Base-by-base conservation (phyloP, 2,329 filamentous ascomycete genomes). In the Fusarium illudens region DNA sequence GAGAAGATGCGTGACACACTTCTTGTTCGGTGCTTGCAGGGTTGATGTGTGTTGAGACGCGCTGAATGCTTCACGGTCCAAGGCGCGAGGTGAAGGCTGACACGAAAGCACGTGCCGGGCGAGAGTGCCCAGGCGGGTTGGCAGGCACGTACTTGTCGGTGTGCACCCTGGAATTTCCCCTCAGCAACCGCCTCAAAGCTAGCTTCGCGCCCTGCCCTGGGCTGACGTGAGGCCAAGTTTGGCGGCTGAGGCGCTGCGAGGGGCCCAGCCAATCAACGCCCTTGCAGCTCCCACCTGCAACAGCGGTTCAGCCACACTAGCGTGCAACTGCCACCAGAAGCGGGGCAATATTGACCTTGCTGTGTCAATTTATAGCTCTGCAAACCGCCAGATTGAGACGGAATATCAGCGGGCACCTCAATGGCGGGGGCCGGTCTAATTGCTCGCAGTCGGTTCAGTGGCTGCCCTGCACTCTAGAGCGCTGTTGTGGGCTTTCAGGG, bases 81-180 rank as follows among this genome's bases (percentile, higher is more conserved):
- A 6, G 49, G 46, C 53, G 39, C 48, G 59, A 42, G 39, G 29
- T 6, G 29, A 48, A 39, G 36, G 36, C 52, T 61, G 55, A 73
- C 72, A 70, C 72, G 72, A 73, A 54, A 57, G 48, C 72, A 74
- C 72, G 72, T 73, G 71, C 3, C 3, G 30, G 30, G 20, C 8
- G 13, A 27, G 32, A 51, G 19, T 32, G n/a, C 42, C 22, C 9
- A 27, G 32, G n/a, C n/a, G n/a, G n/a, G n/a, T n/a, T n/a, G n/a
- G n/a, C n/a, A 34, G 17, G 17, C 20, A 15, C 29, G 17, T 20
- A 32, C 27, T n/a, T 34, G 32, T n/a, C 32, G 32, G 32, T 34
- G 32, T 34, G 32, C 32, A 34, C 32, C 32, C 32, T 55, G 36
- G 20, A 55, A 27, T n/a, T 27, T 27, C 25, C 9, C 25, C 25